Conservation (phyloP, 2,329 filamentous ascomycete genomes). For the Ceratocystis papillata region DNA sequence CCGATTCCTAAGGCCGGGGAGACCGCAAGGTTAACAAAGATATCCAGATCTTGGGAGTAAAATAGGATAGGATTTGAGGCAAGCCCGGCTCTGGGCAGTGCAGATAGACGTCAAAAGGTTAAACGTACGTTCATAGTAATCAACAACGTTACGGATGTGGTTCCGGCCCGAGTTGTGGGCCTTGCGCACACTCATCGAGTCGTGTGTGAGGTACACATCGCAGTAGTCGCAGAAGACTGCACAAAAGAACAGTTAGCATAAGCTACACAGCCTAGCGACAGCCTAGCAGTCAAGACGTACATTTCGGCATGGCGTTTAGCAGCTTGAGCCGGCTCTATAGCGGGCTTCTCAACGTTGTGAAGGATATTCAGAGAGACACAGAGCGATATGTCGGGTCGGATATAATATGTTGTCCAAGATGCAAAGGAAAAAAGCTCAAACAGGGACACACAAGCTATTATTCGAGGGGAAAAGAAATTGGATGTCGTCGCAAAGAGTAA, state of each 20-base stretch:
- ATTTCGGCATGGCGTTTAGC: slow-evolving; percentile 12
- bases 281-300: slow-evolving; percentile 25
- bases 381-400: neutral
- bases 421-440: neutral
- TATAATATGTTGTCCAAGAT: neutral
- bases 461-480: neutral
- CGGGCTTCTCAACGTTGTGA: slow-evolving; percentile 25
- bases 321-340: neutral
- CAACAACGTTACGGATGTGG: slow-evolving; percentile 91
- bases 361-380: neutral
- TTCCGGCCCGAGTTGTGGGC: slow-evolving; percentile 95
- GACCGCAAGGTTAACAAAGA: too few relatives aligned
- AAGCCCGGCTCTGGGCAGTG: too few relatives aligned
- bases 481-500: neutral
- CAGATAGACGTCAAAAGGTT: neutral
- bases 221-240: slow-evolving; percentile 67
- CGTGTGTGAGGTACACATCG: slow-evolving; percentile 99
- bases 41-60: too few relatives aligned
- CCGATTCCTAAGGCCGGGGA: slow-evolving; percentile 61
- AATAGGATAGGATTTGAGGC: too few relatives aligned
- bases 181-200: slow-evolving; percentile 99
- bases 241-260: slow-evolving; percentile 25
- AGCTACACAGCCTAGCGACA: slow-evolving; percentile 8
- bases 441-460: neutral
- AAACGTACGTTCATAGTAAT: slow-evolving; percentile 84